Conservation (phyloP, 495 filamentous ascomycete species). For the Podospora pseudoanserina region DNA sequence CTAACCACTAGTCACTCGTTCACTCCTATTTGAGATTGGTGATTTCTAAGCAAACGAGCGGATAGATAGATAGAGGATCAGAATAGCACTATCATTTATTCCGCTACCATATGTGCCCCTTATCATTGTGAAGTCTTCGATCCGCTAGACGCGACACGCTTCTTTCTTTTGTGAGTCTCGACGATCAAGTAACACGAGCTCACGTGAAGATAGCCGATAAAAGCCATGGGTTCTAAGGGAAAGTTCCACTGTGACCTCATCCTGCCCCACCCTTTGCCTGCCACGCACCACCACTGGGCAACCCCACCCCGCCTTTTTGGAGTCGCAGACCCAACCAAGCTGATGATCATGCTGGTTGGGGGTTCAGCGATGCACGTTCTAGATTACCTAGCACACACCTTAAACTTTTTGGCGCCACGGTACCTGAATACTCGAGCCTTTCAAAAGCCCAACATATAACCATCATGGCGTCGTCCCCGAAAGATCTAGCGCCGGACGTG, state of each 20-base stretch:
- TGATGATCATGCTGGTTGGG: not conserved
- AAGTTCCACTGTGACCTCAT: not conserved
- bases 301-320: not conserved
- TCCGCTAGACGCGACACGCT: not conserved
- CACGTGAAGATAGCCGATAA: not conserved
- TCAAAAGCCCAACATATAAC: not conserved
- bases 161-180: too few relatives aligned
- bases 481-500: not conserved
- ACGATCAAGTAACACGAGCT: not conserved
- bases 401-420: not conserved
- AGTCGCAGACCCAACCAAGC: not conserved
- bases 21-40: conserved; percentile 22
- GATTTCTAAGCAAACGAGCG: conserved; percentile 12
- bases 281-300: not conserved
- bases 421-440: not conserved
- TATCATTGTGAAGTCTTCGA: not conserved
- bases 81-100: conserved; percentile 3
- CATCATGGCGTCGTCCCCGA: not conserved
- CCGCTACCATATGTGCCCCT: not conserved
- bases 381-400: not conserved
- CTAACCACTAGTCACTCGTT: conserved; percentile 11
- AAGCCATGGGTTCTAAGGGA: not conserved
- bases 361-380: not conserved
- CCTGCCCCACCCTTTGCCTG: not conserved
- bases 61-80: conserved; percentile 7